These are phyloP conservation scores for Epichloe hybrida DNA, from an alignment of 2,329 filamentous ascomycete genomes.

Conservation along the genomic window DNA sequence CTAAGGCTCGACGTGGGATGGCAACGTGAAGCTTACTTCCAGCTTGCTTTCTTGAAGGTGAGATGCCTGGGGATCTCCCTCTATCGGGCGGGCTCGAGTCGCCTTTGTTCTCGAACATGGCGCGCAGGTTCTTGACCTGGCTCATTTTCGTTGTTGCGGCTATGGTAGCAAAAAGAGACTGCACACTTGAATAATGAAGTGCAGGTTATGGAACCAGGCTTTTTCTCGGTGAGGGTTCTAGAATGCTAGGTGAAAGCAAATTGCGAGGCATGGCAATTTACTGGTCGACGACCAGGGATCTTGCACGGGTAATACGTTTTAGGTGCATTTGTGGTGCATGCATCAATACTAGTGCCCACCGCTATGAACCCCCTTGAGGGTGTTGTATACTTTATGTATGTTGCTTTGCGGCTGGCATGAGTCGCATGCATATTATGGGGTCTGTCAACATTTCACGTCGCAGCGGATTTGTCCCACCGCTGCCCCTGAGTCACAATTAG, in stretches of 20 bases:
- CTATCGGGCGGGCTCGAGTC: conserved; percentile 52
- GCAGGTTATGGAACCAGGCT: neutral
- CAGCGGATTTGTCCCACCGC: neutral
- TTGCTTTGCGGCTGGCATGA: neutral
- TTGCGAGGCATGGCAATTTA: neutral
- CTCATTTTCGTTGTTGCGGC: conserved; percentile 30
- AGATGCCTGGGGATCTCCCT: conserved; percentile 51
- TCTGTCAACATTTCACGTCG: neutral
- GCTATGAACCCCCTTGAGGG: neutral
- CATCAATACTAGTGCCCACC: neutral
- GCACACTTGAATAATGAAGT: neutral
- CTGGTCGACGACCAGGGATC: neutral
- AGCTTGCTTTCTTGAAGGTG: conserved; percentile 14
- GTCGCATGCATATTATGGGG: neutral
- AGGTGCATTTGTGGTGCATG: neutral
- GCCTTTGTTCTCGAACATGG: conserved; percentile 67
- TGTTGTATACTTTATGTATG: neutral
- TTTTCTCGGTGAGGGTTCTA: neutral
- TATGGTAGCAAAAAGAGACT: neutral
- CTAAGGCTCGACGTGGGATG: neutral
- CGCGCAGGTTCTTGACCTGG: conserved; percentile 60
- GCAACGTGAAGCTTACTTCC: conserved; percentile 10
- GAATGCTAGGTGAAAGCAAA: neutral
- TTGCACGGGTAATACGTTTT: neutral
- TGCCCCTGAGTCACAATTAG: neutral